phyloP scores from a whole-genome alignment of 306 rosid species.

The Prunus kanzakura region DNA sequence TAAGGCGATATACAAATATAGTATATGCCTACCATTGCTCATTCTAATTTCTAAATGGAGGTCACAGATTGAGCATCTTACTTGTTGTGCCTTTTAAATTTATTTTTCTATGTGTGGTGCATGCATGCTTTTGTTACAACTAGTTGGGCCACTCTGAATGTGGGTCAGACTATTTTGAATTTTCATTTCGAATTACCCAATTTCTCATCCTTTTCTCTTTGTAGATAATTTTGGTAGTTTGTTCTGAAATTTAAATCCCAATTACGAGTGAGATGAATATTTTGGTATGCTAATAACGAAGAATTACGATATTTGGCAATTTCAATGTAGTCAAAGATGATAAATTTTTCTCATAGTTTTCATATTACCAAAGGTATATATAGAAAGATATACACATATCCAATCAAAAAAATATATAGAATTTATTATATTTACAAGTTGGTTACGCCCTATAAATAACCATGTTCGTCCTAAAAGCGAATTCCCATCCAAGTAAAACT shows the following conservation, averaged over 20 bases:
- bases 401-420: background rate
- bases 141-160: too few species aligned
- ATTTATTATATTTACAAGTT: background rate
- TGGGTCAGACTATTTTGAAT: background rate
- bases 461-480: background rate
- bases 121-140: too few species aligned
- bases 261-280: background rate
- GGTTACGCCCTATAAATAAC: constrained; percentile 10
- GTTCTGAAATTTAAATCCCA: background rate
- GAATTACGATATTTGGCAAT: background rate
- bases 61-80: too few species aligned
- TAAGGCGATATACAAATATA: too few species aligned
- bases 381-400: background rate
- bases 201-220: background rate
- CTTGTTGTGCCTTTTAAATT: too few species aligned
- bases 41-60: too few species aligned
- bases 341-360: constrained; percentile 2
- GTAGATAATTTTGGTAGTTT: background rate
- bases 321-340: background rate
- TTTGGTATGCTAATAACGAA: background rate
- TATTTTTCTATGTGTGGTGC: too few species aligned
- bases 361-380: background rate
- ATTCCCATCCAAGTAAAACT: background rate
- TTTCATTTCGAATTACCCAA: background rate
- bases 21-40: too few species aligned